phyloP scores from a whole-genome alignment of 345 rosid species.

The Lumnitzera racemosa region DNA sequence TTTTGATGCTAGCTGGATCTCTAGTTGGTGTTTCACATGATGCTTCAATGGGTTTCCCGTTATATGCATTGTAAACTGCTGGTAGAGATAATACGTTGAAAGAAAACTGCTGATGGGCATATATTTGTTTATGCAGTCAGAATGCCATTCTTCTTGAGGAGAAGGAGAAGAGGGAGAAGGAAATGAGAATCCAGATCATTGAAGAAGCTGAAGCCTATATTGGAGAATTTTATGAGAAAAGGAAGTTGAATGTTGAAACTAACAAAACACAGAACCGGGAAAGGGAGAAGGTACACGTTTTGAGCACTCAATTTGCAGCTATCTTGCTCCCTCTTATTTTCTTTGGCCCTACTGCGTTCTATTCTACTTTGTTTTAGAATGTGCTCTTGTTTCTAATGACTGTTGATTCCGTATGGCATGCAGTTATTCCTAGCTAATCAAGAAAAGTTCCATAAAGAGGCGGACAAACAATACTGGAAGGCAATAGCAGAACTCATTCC shows the following conservation, averaged over 20 bases:
- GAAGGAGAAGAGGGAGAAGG: constrained; percentile 70
- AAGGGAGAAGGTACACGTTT: constrained; percentile 47
- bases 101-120: background rate
- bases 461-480: constrained; percentile 56
- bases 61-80: background rate
- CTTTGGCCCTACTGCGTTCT: too few relatives aligned
- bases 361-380: too few relatives aligned
- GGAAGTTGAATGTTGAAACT: constrained; percentile 45
- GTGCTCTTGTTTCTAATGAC: background rate
- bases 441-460: constrained; percentile 64
- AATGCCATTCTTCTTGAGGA: constrained; percentile 58
- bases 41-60: background rate
- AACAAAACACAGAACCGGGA: constrained; percentile 57
- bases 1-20: too few relatives aligned
- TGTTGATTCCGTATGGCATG: constrained; percentile 8
- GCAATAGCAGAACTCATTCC: constrained; percentile 65
- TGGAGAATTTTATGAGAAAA: constrained; percentile 54
- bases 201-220: constrained; percentile 56
- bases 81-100: background rate
- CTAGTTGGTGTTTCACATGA: too few relatives aligned
- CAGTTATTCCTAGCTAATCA: constrained; percentile 58
- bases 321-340: background rate
- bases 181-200: constrained; percentile 51
- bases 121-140: constrained; percentile 30
- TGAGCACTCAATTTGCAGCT: background rate